Evolutionary conservation across 75 land plant genomes (phyloP), one percentile per base, ranked within the genome.

Genomic region (Selaginella tamariscina): DNA sequence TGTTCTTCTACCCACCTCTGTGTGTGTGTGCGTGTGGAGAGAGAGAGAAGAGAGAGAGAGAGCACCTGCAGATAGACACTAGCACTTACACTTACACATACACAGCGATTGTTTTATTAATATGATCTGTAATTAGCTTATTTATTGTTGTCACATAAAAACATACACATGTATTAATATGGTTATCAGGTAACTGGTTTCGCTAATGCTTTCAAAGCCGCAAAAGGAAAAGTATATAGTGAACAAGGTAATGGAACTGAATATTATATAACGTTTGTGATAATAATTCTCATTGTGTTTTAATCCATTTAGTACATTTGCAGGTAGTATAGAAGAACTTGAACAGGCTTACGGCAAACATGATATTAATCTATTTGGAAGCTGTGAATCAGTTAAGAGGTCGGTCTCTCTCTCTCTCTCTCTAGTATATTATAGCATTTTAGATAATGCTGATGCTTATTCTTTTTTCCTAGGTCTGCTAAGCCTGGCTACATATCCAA

Each of bases 301-400:
- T 21, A 28, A 24, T 54, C 30, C n/a, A 2, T 73, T 29, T 9
- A n/a, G n/a, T n/a, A n/a, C n/a, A n/a, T 27, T 18, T 15, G 11
- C 18, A 23, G 24, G 29, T 27, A 29, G 26, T 28, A 29, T 2
- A 24, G 65, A 74, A n/a, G 75, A 74, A 23, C 21, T 74, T 33
- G 74, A 71, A 65, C 65, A 70, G 23, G 65, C 33, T 22, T 74
- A 32, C 54, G 64, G 65, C 29, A 62, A 66, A 55, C 70, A 33
- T 55, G 24, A 71, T 28, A 24, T 74, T 31, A 71, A 74, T 13
- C 59, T 74, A 24, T 70, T 62, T 49, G 62, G 66, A 5, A 55
- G 70, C 44, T 74, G 76, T 64, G 73, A 74, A 23, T 26, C 70
- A 28, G 54, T 55, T 0, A 55, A 5, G 56, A 69, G 70, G 70